These are phyloP conservation scores for Huntiella decipiens DNA, from an alignment of 2,329 filamentous ascomycete genomes.

Conservation along the genomic window DNA sequence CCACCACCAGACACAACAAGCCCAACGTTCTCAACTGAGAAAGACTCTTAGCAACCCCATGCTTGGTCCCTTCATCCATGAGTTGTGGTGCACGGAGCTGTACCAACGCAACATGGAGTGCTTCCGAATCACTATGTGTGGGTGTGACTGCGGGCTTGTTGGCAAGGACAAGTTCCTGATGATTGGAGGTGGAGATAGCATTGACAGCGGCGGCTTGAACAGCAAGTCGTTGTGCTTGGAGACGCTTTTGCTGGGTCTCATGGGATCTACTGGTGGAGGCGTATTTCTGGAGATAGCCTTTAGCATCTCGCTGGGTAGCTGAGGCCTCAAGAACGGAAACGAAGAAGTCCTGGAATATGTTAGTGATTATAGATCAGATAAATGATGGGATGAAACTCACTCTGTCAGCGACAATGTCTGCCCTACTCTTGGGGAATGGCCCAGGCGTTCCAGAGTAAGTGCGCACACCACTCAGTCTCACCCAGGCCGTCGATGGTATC, in stretches of 20 bases:
- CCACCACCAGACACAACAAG: slow-evolving; percentile 60
- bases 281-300: slow-evolving; percentile 79
- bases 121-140: slow-evolving; percentile 13
- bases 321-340: slow-evolving; percentile 73
- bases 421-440: slow-evolving; percentile 6
- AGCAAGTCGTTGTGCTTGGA: slow-evolving; percentile 1
- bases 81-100: slow-evolving; percentile 60
- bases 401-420: slow-evolving; percentile 11
- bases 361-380: background rate
- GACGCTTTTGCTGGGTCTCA: background rate
- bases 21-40: slow-evolving; percentile 69
- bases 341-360: slow-evolving; percentile 51
- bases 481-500: background rate
- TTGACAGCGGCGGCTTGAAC: slow-evolving; percentile 11
- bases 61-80: slow-evolving; percentile 47
- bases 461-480: background rate
- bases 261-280: slow-evolving; percentile 17
- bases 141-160: slow-evolving; percentile 7
- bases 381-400: background rate
- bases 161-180: slow-evolving; percentile 7
- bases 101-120: slow-evolving; percentile 55
- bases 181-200: background rate
- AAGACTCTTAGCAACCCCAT: slow-evolving; percentile 65
- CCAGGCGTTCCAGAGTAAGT: slow-evolving; percentile 11
- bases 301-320: slow-evolving; percentile 81